phyloP scores from a whole-genome alignment of 2,329 filamentous ascomycete genomes.

The Botrytis cinerea region DNA sequence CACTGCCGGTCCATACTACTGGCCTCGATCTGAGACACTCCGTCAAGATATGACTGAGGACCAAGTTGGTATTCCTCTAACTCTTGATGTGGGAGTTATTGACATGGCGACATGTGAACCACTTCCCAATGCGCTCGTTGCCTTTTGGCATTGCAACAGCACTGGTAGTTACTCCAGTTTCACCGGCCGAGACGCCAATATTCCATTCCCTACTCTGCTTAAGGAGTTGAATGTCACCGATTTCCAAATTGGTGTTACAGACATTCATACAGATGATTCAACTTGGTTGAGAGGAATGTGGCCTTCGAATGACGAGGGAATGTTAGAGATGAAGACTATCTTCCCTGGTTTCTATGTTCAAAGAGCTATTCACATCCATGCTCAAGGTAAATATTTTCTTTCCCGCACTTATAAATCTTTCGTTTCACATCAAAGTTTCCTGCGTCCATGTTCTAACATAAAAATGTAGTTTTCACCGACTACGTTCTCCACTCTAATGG shows the following conservation, averaged over 20 bases:
- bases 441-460: not conserved
- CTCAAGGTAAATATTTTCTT: slow-evolving; percentile 40
- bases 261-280: slow-evolving; percentile 38
- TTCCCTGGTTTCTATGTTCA: slow-evolving; percentile 49
- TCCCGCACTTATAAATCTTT: not conserved
- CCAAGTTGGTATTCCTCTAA: not conserved
- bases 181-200: not conserved
- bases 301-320: slow-evolving; percentile 46
- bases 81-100: not conserved
- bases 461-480: slow-evolving; percentile 43
- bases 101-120: not conserved
- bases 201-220: not conserved
- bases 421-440: not conserved
- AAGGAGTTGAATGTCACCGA: not conserved
- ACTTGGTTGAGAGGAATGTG: slow-evolving; percentile 49
- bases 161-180: not conserved
- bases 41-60: not conserved
- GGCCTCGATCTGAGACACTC: not conserved
- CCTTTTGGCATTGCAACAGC: not conserved
- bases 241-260: not conserved
- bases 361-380: slow-evolving; percentile 51
- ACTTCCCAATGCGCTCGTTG: not conserved
- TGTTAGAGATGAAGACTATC: slow-evolving; percentile 46
- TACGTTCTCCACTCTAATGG: slow-evolving; percentile 45
- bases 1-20: not conserved